Conservation (phyloP, 768 basidiomycete genomes). For the Amanita pallidorosea region DNA sequence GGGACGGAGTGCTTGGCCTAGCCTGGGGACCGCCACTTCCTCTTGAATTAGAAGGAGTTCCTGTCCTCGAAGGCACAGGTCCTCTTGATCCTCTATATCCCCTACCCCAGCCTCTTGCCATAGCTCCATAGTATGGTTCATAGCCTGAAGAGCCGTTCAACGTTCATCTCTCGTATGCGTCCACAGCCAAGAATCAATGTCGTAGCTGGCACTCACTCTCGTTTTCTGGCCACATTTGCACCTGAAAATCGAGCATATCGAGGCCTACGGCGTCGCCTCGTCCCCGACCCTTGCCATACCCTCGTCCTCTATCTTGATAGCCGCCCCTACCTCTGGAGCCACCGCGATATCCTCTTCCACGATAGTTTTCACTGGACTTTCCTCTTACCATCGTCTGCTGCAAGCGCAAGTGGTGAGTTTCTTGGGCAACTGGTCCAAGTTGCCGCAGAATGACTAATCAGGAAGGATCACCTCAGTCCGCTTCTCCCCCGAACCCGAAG, state of each 20-base stretch:
- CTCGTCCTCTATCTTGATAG: slow-evolving; percentile 14
- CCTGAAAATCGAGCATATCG: slow-evolving; percentile 10
- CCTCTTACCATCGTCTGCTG: slow-evolving; percentile 1
- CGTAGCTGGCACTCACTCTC: slow-evolving; percentile 14
- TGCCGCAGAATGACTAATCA: not conserved
- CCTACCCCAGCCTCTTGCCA: slow-evolving; percentile 1
- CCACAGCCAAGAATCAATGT: not conserved
- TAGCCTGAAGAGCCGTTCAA: not conserved
- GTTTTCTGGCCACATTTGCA: slow-evolving; percentile 1
- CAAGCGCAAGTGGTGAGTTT: not conserved
- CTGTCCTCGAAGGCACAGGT: not conserved
- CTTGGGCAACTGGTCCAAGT: not conserved
- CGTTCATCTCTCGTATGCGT: not conserved
- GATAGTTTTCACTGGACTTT: not conserved
- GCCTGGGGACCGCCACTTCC: not conserved
- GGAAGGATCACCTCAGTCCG: not conserved
- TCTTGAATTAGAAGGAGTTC: slow-evolving; percentile 7
- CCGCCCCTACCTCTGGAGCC: not conserved
- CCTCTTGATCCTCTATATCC: not conserved
- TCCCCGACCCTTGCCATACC: slow-evolving; percentile 16
- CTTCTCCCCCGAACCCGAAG: no score
- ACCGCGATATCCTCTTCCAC: slow-evolving; percentile 13
- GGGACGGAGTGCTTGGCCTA: slow-evolving; percentile 11
- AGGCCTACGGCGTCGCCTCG: slow-evolving; percentile 9
- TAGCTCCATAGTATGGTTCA: not conserved